These are phyloP conservation scores for Hordeum pubiflorum DNA, from an alignment of 202 grass and related monocot genomes.

Conservation along the genomic window DNA sequence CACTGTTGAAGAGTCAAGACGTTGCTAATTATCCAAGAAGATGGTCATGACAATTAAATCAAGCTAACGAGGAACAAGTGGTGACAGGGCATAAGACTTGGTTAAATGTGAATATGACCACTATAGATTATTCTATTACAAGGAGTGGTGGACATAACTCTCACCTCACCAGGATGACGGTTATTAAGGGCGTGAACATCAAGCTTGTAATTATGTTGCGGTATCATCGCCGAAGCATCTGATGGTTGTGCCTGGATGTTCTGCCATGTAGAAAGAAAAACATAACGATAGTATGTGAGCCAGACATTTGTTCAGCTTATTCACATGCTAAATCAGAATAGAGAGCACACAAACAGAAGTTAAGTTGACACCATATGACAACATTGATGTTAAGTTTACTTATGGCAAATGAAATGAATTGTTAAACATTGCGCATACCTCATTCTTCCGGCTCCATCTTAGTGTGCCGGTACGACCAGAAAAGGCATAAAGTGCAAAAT, in stretches of 20 bases:
- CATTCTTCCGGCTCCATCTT: constrained; percentile 87
- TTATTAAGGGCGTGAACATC: constrained; percentile 75
- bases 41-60: not conserved
- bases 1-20: not conserved
- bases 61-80: constrained; percentile 4
- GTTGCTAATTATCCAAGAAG: not conserved
- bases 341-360: not conserved
- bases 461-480: constrained; percentile 61
- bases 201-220: constrained; percentile 95
- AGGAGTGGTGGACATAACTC: not conserved
- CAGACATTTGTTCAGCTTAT: not conserved
- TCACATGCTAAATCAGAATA: not conserved
- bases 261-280: constrained; percentile 26
- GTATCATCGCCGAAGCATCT: constrained; percentile 65
- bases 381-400: not conserved
- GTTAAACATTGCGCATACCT: constrained; percentile 36
- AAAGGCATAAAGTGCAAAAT: constrained; percentile 98
- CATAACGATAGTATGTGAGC: not conserved
- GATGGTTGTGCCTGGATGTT: constrained; percentile 64
- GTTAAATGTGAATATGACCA: not conserved
- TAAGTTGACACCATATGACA: not conserved
- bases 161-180: constrained; percentile 80
- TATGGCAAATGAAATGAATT: not conserved
- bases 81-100: not conserved
- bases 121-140: not conserved